Percentiles rank a stretch among this genome's conserved stretches.
phyloP scores from a whole-genome alignment of 2,329 filamentous ascomycete species.

The Claviceps sp. region DNA sequence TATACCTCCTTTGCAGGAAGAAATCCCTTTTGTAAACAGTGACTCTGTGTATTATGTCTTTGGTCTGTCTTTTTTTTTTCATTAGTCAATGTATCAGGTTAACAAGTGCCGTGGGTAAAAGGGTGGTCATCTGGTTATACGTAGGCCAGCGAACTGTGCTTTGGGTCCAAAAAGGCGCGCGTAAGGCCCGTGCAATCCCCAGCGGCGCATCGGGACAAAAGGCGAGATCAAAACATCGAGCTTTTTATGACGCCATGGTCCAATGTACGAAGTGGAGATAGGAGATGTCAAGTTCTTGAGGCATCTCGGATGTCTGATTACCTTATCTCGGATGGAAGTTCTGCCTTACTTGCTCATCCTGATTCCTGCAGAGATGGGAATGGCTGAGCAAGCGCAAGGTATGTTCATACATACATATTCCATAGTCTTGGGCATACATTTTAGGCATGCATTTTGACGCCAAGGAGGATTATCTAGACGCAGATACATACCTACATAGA shows the following conservation, averaged over 20 bases:
- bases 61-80: neutral
- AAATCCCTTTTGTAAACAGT: too few relatives aligned
- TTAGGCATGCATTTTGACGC: too few relatives aligned
- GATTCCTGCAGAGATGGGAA: neutral
- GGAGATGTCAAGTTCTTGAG: neutral
- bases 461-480: too few relatives aligned
- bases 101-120: neutral
- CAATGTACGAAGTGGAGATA: too few relatives aligned
- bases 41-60: too few relatives aligned
- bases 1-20: too few relatives aligned
- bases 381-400: neutral
- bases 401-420: neutral
- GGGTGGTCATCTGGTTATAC: too few relatives aligned
- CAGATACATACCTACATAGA: too few relatives aligned
- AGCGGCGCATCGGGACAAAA: neutral
- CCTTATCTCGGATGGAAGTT: neutral
- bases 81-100: neutral
- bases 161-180: too few relatives aligned
- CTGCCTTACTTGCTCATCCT: neutral
- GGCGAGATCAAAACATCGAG: neutral
- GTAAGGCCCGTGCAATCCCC: too few relatives aligned
- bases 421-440: too few relatives aligned
- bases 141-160: too few relatives aligned
- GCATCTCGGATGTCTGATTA: neutral
- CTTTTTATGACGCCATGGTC: neutral